A percentile compares a stretch with the other conserved stretches of the same genome.
These are phyloP conservation scores for Scalesia atractyloides DNA, from an alignment of 129 eudicot genomes.

Conservation along the genomic window DNA sequence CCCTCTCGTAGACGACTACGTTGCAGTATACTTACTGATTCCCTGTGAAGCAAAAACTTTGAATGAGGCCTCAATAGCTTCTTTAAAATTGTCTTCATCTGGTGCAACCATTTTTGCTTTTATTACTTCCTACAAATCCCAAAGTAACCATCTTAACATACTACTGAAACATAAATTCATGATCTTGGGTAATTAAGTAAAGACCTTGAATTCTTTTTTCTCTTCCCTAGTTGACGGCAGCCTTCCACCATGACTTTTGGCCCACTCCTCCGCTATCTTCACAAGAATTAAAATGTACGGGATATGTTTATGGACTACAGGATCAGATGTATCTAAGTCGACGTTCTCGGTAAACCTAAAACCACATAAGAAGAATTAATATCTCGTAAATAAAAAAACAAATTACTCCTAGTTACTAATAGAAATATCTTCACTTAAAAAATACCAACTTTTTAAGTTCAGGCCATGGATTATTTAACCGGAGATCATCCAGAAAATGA, in stretches of 20 bases:
- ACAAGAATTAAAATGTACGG: conserved; percentile 90
- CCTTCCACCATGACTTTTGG: conserved; percentile 72
- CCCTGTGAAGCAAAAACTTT: conserved; percentile 92
- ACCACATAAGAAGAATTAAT: not conserved
- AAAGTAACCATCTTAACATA: conserved; percentile 27
- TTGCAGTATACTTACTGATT: conserved; percentile 60
- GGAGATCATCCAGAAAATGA: conserved; percentile 91
- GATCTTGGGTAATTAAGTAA: conserved; percentile 12
- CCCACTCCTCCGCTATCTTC: conserved; percentile 87
- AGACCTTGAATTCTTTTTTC: conserved; percentile 86
- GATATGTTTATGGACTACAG: conserved; percentile 83
- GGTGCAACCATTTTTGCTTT: conserved; percentile 56
- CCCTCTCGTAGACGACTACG: not conserved
- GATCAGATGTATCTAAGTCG: conserved; percentile 65
- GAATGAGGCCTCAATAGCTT: conserved; percentile 91
- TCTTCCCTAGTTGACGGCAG: conserved; percentile 87
- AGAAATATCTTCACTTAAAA: not conserved
- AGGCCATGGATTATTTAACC: conserved; percentile 96
- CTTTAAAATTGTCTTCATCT: conserved; percentile 97
- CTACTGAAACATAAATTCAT: not conserved
- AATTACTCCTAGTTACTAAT: not conserved
- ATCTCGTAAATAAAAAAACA: not conserved
- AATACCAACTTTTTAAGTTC: conserved; percentile 72
- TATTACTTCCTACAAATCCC: conserved; percentile 56
- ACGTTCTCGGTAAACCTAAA: conserved; percentile 70